Evolutionary conservation across 495 filamentous ascomycete genomes (phyloP), one percentile per base, ranked within the genome.

Genomic region (Penicillium daleae): DNA sequence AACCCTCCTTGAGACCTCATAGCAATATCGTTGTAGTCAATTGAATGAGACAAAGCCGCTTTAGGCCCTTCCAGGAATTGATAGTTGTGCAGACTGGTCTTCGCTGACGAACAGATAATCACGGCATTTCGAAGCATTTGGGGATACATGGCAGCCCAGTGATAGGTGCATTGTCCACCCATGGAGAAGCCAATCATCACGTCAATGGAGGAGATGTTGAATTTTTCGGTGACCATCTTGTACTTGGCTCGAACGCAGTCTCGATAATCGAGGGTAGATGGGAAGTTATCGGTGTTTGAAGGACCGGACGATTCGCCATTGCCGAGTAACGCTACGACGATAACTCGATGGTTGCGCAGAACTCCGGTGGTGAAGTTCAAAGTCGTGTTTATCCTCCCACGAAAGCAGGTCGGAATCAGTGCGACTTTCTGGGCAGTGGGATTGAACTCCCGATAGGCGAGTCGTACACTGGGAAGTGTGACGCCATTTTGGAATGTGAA

Each of bases 61-160:
- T 89, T 90, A 0, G 87, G 83, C 0, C 87, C 87, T 64, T 90
- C 87, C 5, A 90, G 76, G 63, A 89, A 87, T 12, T 89, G 86
- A 48, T 88, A 80, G 61, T 90, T 90, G 62, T 90, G 88, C 48
- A 87, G 67, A 52, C 83, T 84, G 6, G 86, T 89, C 69, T 80
- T 83, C 4, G 87, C 87, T 12, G 81, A 79, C 21, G 87, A 87
- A 66, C 87, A 90, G 54, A 90, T 87, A 2, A 88, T 85, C 9
- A 86, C 79, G 0, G 82, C 76, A 9, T 84, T 66, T 42, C 84
- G 80, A 64, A 85, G 76, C 65, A 89, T 83, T 8, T 83, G 79
- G 0, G 88, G 88, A 64, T 85, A 88, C 67, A 84, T 81, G 2
- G 82, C 83, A 10, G 82, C 78, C 87, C 86, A 90, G 66, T 89